These are phyloP conservation scores for Colletotrichum echinochloae DNA, from an alignment of 2,329 filamentous ascomycete species.

Conservation along the genomic window DNA sequence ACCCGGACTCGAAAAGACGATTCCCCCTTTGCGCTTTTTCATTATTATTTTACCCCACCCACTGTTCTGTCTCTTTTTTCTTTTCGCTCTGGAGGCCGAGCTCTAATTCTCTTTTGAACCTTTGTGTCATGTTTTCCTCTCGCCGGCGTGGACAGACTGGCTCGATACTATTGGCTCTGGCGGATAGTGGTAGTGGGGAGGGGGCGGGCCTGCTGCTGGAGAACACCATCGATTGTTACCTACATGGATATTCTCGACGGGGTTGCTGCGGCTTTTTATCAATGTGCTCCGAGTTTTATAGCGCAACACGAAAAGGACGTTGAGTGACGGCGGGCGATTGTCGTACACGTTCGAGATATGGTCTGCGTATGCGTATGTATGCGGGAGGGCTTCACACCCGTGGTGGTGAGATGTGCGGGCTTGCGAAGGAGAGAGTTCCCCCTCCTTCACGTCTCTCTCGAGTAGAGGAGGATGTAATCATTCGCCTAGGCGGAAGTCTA, in stretches of 20 bases:
- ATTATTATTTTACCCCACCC: constrained; percentile 28
- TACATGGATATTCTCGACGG: constrained; percentile 3
- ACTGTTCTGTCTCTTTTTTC: background rate
- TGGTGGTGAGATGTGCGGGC: constrained; percentile 16
- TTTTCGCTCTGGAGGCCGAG: constrained; percentile 31
- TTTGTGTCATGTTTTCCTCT: background rate
- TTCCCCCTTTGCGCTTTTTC: constrained; percentile 42
- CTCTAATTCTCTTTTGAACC: constrained; percentile 26
- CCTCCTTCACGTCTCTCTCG: background rate
- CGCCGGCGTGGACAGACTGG: constrained; percentile 10
- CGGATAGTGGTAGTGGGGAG: constrained; percentile 10
- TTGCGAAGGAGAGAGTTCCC: background rate
- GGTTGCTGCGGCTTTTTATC: constrained; percentile 1
- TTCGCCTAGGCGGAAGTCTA: background rate
- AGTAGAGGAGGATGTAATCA: constrained; percentile 15
- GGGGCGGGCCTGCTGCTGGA: background rate
- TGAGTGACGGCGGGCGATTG: constrained; percentile 31
- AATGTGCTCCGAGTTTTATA: constrained; percentile 35
- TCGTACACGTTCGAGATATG: constrained; percentile 24
- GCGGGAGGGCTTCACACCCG: background rate
- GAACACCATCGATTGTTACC: background rate
- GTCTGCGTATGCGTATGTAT: constrained; percentile 16
- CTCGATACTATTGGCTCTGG: constrained; percentile 15
- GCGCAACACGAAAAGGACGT: constrained; percentile 40
- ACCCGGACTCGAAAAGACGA: constrained; percentile 41